phyloP scores from a whole-genome alignment of 2,329 filamentous ascomycete species.

The Fusarium sublunatum region DNA sequence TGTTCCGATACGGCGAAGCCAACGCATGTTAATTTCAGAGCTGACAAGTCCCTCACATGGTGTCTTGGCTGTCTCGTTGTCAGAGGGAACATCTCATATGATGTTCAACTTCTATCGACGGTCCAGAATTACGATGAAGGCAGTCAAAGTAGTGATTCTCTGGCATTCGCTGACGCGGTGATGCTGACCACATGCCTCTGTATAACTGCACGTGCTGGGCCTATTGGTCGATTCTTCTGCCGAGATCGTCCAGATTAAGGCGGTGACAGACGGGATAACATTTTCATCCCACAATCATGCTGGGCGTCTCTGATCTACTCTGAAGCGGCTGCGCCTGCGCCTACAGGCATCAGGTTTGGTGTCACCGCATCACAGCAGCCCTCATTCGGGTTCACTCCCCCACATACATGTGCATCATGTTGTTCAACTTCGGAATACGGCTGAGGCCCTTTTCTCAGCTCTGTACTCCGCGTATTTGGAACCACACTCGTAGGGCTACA shows the following conservation, averaged over 20 bases:
- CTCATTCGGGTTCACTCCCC: slow-evolving; percentile 19
- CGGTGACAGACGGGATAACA: slow-evolving; percentile 15
- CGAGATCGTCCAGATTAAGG: slow-evolving; percentile 9
- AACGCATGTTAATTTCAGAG: slow-evolving; percentile 34
- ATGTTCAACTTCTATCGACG: not conserved
- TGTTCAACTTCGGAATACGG: slow-evolving; percentile 33
- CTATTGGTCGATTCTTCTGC: slow-evolving; percentile 37
- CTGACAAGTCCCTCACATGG: slow-evolving; percentile 22
- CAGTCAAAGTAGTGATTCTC: slow-evolving; percentile 2
- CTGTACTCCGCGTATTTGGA: not conserved
- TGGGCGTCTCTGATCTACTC: slow-evolving; percentile 10
- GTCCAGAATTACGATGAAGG: not conserved
- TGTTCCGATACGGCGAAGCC: slow-evolving; percentile 6
- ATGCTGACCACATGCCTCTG: slow-evolving; percentile 4
- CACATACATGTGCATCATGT: slow-evolving; percentile 35
- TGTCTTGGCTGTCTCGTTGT: slow-evolving; percentile 2
- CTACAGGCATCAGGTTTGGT: slow-evolving; percentile 8
- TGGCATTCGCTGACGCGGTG: slow-evolving; percentile 14
- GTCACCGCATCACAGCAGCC: slow-evolving; percentile 13
- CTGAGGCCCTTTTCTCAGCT: slow-evolving; percentile 32
- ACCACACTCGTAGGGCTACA: slow-evolving; percentile 1
- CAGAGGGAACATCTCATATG: not conserved
- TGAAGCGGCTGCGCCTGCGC: slow-evolving; percentile 19
- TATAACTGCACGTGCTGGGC: slow-evolving; percentile 23
- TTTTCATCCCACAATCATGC: slow-evolving; percentile 13